phyloP scores from a whole-genome alignment of 352 stramenopile genomes.

The Lagenidium giganteum region DNA sequence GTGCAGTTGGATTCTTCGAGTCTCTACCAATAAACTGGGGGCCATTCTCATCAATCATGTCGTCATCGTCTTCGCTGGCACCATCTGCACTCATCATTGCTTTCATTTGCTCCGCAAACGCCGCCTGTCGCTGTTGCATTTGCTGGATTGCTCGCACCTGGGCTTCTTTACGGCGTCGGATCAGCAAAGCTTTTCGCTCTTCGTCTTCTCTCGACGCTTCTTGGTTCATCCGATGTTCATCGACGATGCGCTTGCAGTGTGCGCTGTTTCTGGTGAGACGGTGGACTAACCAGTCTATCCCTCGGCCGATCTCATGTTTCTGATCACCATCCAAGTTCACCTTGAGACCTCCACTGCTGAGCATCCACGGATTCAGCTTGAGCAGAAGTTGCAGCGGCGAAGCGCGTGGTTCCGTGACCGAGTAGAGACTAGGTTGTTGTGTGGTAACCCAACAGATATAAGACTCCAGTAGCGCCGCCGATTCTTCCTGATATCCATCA shows the following conservation, averaged over 20 bases:
- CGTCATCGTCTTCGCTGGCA: slow-evolving; percentile 31
- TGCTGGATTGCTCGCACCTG: slow-evolving; percentile 71
- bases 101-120: slow-evolving; percentile 77
- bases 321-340: slow-evolving; percentile 72
- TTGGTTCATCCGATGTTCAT: slow-evolving; percentile 53
- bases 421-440: slow-evolving; percentile 30
- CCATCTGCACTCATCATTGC: slow-evolving; percentile 39
- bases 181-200: slow-evolving; percentile 53
- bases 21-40: background rate
- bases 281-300: slow-evolving; percentile 76
- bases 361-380: slow-evolving; percentile 70
- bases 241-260: slow-evolving; percentile 34
- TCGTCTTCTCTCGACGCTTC: slow-evolving; percentile 63
- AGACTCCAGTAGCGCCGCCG: slow-evolving; percentile 31
- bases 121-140: slow-evolving; percentile 78
- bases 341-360: slow-evolving; percentile 39
- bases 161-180: slow-evolving; percentile 58
- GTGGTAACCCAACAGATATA: slow-evolving; percentile 59
- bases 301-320: slow-evolving; percentile 79
- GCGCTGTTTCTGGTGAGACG: slow-evolving; percentile 43
- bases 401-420: slow-evolving; percentile 22
- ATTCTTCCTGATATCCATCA: slow-evolving; percentile 36
- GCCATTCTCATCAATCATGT: slow-evolving; percentile 26
- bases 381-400: slow-evolving; percentile 55
- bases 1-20: slow-evolving; percentile 11